Conservation (phyloP, 2,329 filamentous ascomycete species). For the Ceratocystis lukuohia region DNA sequence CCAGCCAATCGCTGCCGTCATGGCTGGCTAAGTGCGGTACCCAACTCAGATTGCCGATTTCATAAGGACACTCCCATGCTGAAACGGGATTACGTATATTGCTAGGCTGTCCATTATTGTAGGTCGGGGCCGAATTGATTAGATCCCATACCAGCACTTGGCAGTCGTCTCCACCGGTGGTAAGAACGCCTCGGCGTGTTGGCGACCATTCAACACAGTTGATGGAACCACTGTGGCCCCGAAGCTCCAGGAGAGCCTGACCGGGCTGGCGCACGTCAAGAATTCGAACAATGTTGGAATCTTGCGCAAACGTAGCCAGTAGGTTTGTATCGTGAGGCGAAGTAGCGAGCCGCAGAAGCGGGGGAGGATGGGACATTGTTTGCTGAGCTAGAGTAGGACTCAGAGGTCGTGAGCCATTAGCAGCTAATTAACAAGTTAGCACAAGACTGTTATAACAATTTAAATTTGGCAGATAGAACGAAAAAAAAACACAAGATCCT, state of each 20-base stretch:
- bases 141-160: slow-evolving; percentile 91
- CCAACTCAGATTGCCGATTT: slow-evolving; percentile 76
- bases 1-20: slow-evolving; percentile 71
- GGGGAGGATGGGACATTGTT: slow-evolving; percentile 63
- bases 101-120: slow-evolving; percentile 42
- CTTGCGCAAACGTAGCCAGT: slow-evolving; percentile 90
- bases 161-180: slow-evolving; percentile 83
- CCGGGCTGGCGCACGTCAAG: slow-evolving; percentile 93
- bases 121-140: slow-evolving; percentile 45
- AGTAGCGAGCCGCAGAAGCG: slow-evolving; percentile 67
- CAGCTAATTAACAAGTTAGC: slow-evolving; percentile 28
- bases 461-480: background rate
- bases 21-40: slow-evolving; percentile 55
- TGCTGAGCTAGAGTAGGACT: slow-evolving; percentile 66
- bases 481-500: slow-evolving; percentile 20
- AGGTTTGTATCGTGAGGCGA: slow-evolving; percentile 93
- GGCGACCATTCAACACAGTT: slow-evolving; percentile 97
- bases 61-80: slow-evolving; percentile 75
- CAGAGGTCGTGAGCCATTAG: slow-evolving; percentile 44
- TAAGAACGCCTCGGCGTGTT: slow-evolving; percentile 69
- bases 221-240: slow-evolving; percentile 70
- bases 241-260: slow-evolving; percentile 84
- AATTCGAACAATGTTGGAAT: slow-evolving; percentile 84
- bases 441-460: background rate
- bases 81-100: slow-evolving; percentile 56